Percentiles rank a stretch among this genome's conserved stretches.
Evolutionary conservation across 2,329 filamentous ascomycete genomes (phyloP).

Genomic region (Sporothrix inflata): DNA sequence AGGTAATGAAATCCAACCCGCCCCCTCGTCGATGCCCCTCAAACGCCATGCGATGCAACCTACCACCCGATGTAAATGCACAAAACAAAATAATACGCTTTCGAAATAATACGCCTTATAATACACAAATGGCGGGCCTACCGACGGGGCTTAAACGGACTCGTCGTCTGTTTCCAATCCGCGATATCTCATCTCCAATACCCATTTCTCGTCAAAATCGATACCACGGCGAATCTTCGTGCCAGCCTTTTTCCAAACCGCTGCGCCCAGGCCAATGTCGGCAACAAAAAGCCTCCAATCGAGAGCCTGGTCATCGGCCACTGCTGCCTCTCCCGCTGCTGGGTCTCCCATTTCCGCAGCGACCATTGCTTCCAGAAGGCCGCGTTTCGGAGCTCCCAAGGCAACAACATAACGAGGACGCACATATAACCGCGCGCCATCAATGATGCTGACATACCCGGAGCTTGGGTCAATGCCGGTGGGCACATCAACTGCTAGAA

Average conservation of each 20-base stretch:
- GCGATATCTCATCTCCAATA: slow-evolving; percentile 64
- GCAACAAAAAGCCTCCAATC: slow-evolving; percentile 82
- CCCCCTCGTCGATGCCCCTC: no score
- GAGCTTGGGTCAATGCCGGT: slow-evolving; percentile 82
- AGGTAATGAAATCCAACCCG: no score
- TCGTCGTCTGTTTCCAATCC: slow-evolving; percentile 24
- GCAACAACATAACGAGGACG: slow-evolving; percentile 81
- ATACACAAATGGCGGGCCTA: neutral
- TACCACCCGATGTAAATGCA: no score
- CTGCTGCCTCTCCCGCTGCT: slow-evolving; percentile 40
- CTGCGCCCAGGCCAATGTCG: slow-evolving; percentile 82
- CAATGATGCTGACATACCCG: slow-evolving; percentile 67
- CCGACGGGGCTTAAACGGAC: neutral
- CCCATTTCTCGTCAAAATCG: slow-evolving; percentile 87
- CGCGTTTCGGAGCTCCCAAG: slow-evolving; percentile 84
- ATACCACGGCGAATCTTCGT: slow-evolving; percentile 81
- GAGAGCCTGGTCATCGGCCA: slow-evolving; percentile 48
- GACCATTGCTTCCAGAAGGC: slow-evolving; percentile 75
- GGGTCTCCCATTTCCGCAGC: slow-evolving; percentile 55
- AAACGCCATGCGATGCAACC: no score
- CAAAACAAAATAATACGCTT: neutral
- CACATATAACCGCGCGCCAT: slow-evolving; percentile 79
- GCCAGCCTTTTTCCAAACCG: slow-evolving; percentile 83
- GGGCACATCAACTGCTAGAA: slow-evolving; percentile 87
- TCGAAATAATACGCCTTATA: neutral